These are phyloP conservation scores for Fusarium sp. DNA, from an alignment of 2,329 filamentous ascomycete species.

Conservation along the genomic window DNA sequence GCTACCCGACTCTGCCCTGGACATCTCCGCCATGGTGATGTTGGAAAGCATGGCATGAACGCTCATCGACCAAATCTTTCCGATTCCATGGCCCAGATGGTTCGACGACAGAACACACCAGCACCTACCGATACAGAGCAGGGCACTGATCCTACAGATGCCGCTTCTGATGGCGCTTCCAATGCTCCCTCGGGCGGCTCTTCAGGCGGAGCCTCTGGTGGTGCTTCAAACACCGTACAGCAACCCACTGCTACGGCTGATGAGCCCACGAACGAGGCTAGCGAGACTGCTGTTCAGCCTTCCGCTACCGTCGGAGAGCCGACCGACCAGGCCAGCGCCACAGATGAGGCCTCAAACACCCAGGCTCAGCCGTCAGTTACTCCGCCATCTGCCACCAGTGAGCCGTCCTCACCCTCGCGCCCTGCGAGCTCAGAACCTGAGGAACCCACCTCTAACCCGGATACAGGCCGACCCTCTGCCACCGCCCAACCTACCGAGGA, in stretches of 20 bases:
- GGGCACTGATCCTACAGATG: slow-evolving; percentile 4
- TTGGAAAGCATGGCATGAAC: slow-evolving; percentile 38
- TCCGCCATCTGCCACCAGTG: slow-evolving; percentile 34
- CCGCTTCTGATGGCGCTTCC: slow-evolving; percentile 4
- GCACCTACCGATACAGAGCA: slow-evolving; percentile 20
- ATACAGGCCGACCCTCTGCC: slow-evolving; percentile 33
- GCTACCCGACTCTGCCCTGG: slow-evolving; percentile 41
- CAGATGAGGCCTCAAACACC: slow-evolving; percentile 16
- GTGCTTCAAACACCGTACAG: slow-evolving; percentile 13
- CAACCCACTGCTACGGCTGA: slow-evolving; percentile 24
- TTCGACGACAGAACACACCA: slow-evolving; percentile 64
- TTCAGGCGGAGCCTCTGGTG: slow-evolving; percentile 21
- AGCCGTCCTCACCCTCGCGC: slow-evolving; percentile 36
- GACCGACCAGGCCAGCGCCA: slow-evolving; percentile 18
- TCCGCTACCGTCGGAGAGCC: slow-evolving; percentile 17
- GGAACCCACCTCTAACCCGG: slow-evolving; percentile 40
- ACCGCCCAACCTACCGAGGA: slow-evolving; percentile 24
- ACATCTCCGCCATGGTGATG: slow-evolving; percentile 39
- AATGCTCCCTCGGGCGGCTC: slow-evolving; percentile 2
- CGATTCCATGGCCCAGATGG: slow-evolving; percentile 68
- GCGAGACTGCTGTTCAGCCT: slow-evolving; percentile 12
- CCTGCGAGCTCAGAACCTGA: slow-evolving; percentile 32
- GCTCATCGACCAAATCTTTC: slow-evolving; percentile 40
- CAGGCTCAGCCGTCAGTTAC: slow-evolving; percentile 21
- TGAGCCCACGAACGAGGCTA: slow-evolving; percentile 17